Conservation (phyloP, 106 monocot species). For the Narthecium ossifragum region DNA sequence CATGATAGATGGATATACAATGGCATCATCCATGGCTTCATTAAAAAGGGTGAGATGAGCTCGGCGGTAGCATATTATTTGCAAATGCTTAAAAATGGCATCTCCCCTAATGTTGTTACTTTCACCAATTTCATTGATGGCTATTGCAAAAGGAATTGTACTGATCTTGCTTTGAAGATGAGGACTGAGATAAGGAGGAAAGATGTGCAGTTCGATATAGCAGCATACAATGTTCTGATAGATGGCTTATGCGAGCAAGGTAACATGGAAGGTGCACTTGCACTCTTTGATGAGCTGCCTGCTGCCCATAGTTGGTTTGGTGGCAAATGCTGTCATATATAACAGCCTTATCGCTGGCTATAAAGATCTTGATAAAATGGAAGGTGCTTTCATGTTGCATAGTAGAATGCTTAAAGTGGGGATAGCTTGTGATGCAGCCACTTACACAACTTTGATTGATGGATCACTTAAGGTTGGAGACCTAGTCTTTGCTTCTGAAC, state of each 20-base stretch:
- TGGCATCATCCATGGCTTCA: slow-evolving; percentile 54
- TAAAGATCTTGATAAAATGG: slow-evolving; percentile 48
- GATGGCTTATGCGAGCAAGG: slow-evolving; percentile 48
- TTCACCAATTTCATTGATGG: slow-evolving; percentile 65
- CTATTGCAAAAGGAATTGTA: slow-evolving; percentile 43
- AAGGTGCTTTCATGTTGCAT: slow-evolving; percentile 34
- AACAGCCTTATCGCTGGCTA: slow-evolving; percentile 63
- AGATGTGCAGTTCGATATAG: slow-evolving; percentile 35
- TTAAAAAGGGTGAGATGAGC: slow-evolving; percentile 42
- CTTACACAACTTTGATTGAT: slow-evolving; percentile 74
- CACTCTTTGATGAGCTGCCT: slow-evolving; percentile 38
- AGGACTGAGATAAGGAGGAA: slow-evolving; percentile 37
- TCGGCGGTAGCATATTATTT: slow-evolving; percentile 30
- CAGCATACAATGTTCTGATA: slow-evolving; percentile 43
- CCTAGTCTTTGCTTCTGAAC: slow-evolving; percentile 32
- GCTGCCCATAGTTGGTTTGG: slow-evolving; percentile 30
- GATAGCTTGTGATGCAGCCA: slow-evolving; percentile 48
- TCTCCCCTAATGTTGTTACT: slow-evolving; percentile 45
- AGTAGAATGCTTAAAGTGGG: slow-evolving; percentile 42
- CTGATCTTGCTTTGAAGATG: slow-evolving; percentile 57
- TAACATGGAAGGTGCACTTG: slow-evolving; percentile 45
- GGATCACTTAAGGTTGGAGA: slow-evolving; percentile 49
- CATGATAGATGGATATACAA: slow-evolving; percentile 63
- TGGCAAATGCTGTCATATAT: slow-evolving; percentile 37
- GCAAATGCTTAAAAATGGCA: slow-evolving; percentile 44